Conservation (phyloP, 371 early-diverging fungal species). For the Mortierella sp. region DNA sequence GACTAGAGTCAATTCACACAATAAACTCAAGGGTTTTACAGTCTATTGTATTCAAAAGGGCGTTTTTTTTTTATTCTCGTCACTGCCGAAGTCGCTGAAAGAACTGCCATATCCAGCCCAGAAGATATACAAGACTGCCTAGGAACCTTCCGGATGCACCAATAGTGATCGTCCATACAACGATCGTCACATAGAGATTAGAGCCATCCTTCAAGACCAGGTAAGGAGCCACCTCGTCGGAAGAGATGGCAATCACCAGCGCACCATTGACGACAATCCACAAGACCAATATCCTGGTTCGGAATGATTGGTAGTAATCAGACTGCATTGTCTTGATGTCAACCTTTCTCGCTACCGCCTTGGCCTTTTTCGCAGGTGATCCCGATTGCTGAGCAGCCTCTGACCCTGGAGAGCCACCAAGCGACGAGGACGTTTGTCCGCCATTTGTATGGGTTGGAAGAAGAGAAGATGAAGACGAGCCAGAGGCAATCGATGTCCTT, state of each 20-base stretch:
- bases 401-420: not conserved
- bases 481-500: not conserved
- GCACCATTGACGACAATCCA: conserved; percentile 88
- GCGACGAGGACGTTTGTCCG: not conserved
- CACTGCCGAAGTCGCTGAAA: conserved; percentile 9
- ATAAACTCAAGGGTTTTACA: not conserved
- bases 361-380: conserved; percentile 8
- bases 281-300: conserved; percentile 82
- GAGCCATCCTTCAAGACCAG: conserved; percentile 41
- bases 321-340: conserved; percentile 86
- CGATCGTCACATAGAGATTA: conserved; percentile 47
- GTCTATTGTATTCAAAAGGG: not conserved
- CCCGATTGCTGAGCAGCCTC: not conserved
- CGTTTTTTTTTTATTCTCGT: not conserved
- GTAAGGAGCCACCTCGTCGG: conserved; percentile 45
- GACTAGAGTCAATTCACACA: not conserved
- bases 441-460: conserved; percentile 11
- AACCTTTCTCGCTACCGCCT: conserved; percentile 25
- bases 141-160: conserved; percentile 49
- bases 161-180: conserved; percentile 45
- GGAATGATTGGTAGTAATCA: conserved; percentile 87
- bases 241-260: conserved; percentile 70
- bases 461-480: conserved; percentile 9
- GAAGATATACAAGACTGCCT: conserved; percentile 40
- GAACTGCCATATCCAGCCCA: conserved; percentile 43